These are phyloP conservation scores for Achaetomiella virescens DNA, from an alignment of 495 filamentous ascomycete species.

Conservation along the genomic window DNA sequence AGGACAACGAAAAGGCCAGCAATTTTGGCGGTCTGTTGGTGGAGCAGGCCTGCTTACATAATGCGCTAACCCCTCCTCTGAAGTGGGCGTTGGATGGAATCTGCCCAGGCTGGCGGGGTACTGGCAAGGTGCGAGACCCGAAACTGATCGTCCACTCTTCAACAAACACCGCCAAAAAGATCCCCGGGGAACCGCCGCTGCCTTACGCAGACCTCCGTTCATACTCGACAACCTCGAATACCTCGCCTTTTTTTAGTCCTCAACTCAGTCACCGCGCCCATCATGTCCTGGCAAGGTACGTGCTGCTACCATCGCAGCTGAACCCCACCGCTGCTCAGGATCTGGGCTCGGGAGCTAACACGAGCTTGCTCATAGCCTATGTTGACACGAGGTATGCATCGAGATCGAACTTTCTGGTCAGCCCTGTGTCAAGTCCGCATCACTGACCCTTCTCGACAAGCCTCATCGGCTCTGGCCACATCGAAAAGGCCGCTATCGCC, in stretches of 20 bases:
- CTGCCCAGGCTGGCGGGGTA: conserved; percentile 18
- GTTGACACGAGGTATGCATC: conserved; percentile 43
- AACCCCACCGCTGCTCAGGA: conserved; percentile 31
- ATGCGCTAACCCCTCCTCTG: conserved; percentile 4
- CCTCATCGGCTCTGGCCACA: conserved; percentile 74
- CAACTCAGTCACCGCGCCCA: conserved; percentile 21
- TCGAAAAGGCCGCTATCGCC: conserved; percentile 86
- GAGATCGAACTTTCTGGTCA: not conserved
- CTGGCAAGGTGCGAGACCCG: not conserved
- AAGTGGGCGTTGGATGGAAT: not conserved
- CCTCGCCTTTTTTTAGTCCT: not conserved
- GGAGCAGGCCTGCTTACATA: conserved; percentile 11
- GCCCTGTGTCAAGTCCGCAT: not conserved
- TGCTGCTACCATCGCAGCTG: conserved; percentile 2
- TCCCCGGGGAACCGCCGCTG: not conserved
- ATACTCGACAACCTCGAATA: not conserved
- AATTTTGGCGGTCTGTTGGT: not conserved
- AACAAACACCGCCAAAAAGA: conserved; percentile 6
- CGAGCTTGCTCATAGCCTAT: conserved; percentile 34
- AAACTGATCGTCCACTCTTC: conserved; percentile 16
- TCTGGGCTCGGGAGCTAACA: conserved; percentile 32
- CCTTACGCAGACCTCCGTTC: not conserved
- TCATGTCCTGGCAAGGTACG: conserved; percentile 56
- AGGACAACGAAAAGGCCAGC: not conserved
- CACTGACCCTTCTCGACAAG: conserved; percentile 34